These are phyloP conservation scores for Aspergillus heteromorphus DNA, from an alignment of 495 filamentous ascomycete species.

Conservation along the genomic window DNA sequence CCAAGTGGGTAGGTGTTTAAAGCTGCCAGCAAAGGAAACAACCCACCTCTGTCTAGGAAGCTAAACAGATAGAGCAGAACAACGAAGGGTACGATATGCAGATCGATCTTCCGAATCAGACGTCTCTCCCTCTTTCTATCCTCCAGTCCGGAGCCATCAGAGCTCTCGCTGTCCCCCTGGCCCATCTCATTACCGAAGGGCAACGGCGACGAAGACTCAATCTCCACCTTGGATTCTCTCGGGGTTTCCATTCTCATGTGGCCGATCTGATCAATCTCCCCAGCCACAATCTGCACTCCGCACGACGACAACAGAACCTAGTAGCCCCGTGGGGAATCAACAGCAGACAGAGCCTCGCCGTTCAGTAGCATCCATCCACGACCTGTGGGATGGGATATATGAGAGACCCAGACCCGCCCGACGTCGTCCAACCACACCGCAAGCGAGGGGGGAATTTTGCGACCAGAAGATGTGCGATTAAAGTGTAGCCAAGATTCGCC, in stretches of 20 bases:
- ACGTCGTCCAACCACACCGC: neutral
- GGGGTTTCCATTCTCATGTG: conserved; percentile 2
- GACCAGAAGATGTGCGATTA: neutral
- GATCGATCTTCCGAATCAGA: conserved; percentile 52
- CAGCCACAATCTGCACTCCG: too few species aligned
- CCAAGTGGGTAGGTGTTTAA: too few species aligned
- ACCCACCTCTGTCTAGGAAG: conserved; percentile 56
- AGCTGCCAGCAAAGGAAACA: too few species aligned
- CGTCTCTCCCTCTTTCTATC: conserved; percentile 38
- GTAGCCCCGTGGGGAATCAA: neutral
- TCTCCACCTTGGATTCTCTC: conserved; percentile 11
- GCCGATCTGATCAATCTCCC: too few species aligned
- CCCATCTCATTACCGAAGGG: neutral
- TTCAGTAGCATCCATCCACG: neutral
- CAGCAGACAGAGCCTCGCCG: neutral
- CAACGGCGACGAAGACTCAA: conserved; percentile 10
- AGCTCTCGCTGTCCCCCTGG: conserved; percentile 6
- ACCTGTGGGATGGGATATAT: neutral
- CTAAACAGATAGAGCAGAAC: conserved; percentile 59
- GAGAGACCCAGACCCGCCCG: neutral
- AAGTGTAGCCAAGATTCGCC: conserved; percentile 11
- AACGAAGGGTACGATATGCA: conserved; percentile 55
- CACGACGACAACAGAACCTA: neutral
- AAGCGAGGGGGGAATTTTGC: neutral
- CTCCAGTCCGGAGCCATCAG: conserved; percentile 28